Evolutionary conservation across 768 basidiomycete species (phyloP), one percentile per base, ranked within the genome.

Genomic region (Guyanaporus albipodus): DNA sequence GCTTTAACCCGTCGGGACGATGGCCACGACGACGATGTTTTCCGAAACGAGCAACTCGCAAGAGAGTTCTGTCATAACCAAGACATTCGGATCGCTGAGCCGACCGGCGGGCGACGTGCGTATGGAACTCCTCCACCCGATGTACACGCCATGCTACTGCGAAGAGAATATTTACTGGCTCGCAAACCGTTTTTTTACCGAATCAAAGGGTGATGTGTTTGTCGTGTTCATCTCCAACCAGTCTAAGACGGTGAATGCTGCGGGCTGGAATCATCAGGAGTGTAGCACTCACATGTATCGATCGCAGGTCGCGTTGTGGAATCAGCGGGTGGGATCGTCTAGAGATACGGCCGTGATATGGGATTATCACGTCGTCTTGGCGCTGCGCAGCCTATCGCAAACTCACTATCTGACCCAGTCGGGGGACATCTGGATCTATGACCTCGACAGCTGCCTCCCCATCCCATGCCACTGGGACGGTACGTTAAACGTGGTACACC

Each of bases 131-230:
- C 57, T 49, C 53, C 60, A 70, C 45, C 61, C 61, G 48, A 48
- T 69, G 23, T 85, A 85, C 63, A 86, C 83, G 2, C 68, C 68
- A 4, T 76, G 69, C 55, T 87, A 79, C 49, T 87, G 84, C 64
- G 85, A 88, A 69, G 86, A 87, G 62, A 87, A 87, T 59, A 66
- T 85, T 27, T 87, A 85, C 52, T 64, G 82, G 33, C 71, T 88
- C 1, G 73, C 70, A 12, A 63, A 74, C 37, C 61, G 54, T 4
- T 77, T 86, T 54, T 49, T 65, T 10, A 43, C 57, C 24, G 51
- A 62, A 44, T 48, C 60, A 12, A 54, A 52, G 1, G 57, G 71
- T 28, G 71, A 80, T 22, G 62, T 72, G 40, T 78, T 67, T 57
- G 73, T 68, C 48, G 70, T 85, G 27, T 81, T 87, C 70, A 74